Evolutionary conservation across 2,329 filamentous ascomycete genomes (phyloP), one percentile per base, ranked within the genome.

Genomic region (Penicillium sp.): DNA sequence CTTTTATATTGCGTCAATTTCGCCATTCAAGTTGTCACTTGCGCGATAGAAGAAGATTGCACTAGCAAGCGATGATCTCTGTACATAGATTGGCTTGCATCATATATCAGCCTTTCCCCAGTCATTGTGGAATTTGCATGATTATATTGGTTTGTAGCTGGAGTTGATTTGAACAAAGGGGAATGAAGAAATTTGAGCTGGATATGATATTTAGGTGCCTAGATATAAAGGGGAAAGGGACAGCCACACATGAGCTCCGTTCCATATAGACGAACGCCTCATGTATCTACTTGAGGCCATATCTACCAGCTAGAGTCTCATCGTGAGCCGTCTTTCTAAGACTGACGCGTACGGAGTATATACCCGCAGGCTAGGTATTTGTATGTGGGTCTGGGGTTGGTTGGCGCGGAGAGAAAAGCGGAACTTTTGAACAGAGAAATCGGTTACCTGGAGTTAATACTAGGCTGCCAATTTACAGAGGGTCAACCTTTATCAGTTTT

Each of bases 401-500:
- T n/a, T 9, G 35, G 10, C n/a, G 31, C 26, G 8, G 26, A 47
- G 24, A 31, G 24, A 47, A 31, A 47, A 47, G 45, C 5, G 45
- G 21, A 19, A 5, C 13, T 29, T 13, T 11, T 10, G 8, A 39
- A 19, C n/a, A 39, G n/a, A 19, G 3, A 4, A 39, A 11, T 19
- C n/a, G 11, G 3, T 39, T 19, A n/a, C 14, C 14, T 16, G 13
- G 13, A 14, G 16, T 7, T 33, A 14, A 16, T 11, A 33, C 13
- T 33, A 16, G 13, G 31, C 31, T 16, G 13, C 13, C 39, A 5
- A 22, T 42, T 13, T 42, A 14, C 39, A 33, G 29, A 22, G n/a
- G 2, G 8, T 19, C 27, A 21, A 7, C n/a, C n/a, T n/a, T n/a
- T 27, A 49, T 57, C 50, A 57, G 19, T 29, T 37, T 49, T 60